Evolutionary conservation across 176 grass and related monocot species (phyloP), one percentile per base, ranked within the genome.

Genomic region (Zoysia japonica): DNA sequence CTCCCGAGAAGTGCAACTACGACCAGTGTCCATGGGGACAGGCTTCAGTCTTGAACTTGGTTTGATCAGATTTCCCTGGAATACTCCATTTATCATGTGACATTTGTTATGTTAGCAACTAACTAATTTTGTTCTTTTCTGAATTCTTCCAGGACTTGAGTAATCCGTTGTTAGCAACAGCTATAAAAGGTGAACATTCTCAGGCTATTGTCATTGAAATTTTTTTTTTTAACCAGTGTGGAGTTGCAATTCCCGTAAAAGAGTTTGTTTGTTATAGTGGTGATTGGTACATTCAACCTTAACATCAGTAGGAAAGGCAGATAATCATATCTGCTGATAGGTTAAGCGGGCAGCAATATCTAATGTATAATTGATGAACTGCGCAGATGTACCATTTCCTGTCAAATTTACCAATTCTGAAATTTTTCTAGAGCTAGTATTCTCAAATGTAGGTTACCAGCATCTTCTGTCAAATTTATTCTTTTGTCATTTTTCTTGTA

Each of bases 1-100:
- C 96, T 66, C 92, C 86, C 1, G 88, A 95, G 83, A 99, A 99
- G 79, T 99, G 96, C 61, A 99, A 95, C 64, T 99, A 99, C 38
- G 67, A 95, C 76, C 82, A 99, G 16, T 99, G 96, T 60, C 96
- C 96, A 72, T 99, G 96, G 96, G 92, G 86, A 59, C 64, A 84
- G 6, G 82, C 96, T 80, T 99, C 96, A 68, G 52, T 87, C 76
- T 84, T 99, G 65, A 99, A 99, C 78, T 80, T 99, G 90, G 96
- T 99, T 80, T 57, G 56, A 46, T 75, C 20, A 51, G 45, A 57
- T 42, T 55, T 78, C 69, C 20, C 76, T 81, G 49, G 5, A 67
- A 72, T 75, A 20, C 37, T 5, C 11, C 17, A 54, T 56, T 67
- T 55, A 64, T 54, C 14, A 40, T 37, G 61, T 43, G 2, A 5